phyloP scores from a whole-genome alignment of 2,329 filamentous ascomycete species.

The Monilinia vaccinii-corymbosi region DNA sequence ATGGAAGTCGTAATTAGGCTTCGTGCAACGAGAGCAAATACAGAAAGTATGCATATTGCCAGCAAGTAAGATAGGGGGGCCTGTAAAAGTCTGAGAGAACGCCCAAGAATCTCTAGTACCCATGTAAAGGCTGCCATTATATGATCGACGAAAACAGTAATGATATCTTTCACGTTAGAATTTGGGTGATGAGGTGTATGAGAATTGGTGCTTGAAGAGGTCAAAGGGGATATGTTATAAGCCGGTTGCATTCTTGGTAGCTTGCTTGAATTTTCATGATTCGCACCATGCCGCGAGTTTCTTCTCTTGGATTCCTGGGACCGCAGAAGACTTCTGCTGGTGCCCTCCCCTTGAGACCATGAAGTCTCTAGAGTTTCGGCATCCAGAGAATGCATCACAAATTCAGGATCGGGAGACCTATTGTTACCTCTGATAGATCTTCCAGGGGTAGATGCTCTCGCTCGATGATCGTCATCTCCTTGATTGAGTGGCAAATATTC shows the following conservation, averaged over 20 bases:
- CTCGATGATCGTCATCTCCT: conserved; percentile 11
- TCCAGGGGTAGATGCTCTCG: conserved; percentile 15
- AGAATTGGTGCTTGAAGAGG: neutral
- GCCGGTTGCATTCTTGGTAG: conserved; percentile 9
- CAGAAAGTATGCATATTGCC: conserved; percentile 51
- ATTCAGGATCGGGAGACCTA: conserved; percentile 27
- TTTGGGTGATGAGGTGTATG: neutral
- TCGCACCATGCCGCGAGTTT: conserved; percentile 12
- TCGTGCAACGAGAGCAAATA: conserved; percentile 48
- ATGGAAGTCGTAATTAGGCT: conserved; percentile 55
- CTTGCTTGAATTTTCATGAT: conserved; percentile 20
- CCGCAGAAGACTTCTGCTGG: conserved; percentile 13
- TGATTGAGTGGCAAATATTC: conserved; percentile 19
- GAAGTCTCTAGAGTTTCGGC: conserved; percentile 26
- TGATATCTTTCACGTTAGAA: conserved; percentile 10
- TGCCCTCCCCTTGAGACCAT: conserved; percentile 15
- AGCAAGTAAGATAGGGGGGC: conserved; percentile 54
- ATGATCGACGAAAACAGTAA: conserved; percentile 15
- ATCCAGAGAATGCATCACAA: conserved; percentile 29
- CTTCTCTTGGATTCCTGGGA: conserved; percentile 17
- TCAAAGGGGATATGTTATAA: neutral
- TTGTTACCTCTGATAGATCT: conserved; percentile 16
- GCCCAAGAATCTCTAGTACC: conserved; percentile 44
- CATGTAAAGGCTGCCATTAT: conserved; percentile 33
- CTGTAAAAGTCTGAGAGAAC: conserved; percentile 54